These are phyloP conservation scores for Astrephomene gubernaculifera DNA, from an alignment of 139 green algal genomes.

Conservation along the genomic window DNA sequence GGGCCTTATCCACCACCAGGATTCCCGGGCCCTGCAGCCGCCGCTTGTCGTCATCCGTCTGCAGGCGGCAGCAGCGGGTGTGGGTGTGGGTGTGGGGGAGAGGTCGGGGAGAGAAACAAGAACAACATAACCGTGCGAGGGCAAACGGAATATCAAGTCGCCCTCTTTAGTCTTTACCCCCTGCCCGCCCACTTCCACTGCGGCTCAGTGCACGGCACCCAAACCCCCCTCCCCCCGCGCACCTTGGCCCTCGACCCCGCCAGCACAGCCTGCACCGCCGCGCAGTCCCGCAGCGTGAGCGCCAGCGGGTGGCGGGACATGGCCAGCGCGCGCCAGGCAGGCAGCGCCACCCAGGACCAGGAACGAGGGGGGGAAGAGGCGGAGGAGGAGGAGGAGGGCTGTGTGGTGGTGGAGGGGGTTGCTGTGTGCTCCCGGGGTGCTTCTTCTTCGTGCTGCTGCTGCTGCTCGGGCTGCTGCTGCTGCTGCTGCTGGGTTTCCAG, in stretches of 20 bases:
- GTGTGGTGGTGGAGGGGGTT: not conserved
- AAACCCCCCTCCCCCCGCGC: not conserved
- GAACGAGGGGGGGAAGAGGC: no score
- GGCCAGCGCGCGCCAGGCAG: conserved; percentile 76
- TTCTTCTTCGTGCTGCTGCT: no score
- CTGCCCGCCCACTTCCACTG: not conserved
- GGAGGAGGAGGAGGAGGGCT: not conserved
- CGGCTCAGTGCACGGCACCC: no score
- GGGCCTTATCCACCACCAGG: conserved; percentile 68
- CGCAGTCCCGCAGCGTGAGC: conserved; percentile 70
- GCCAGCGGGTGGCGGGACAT: conserved; percentile 70
- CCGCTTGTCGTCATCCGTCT: conserved; percentile 73
- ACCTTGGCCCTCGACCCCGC: conserved; percentile 60
- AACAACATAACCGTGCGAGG: not conserved
- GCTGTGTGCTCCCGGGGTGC: no score
- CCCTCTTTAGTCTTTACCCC: not conserved
- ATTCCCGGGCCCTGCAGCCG: conserved; percentile 72
- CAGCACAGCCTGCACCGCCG: conserved; percentile 52
- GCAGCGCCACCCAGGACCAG: conserved; percentile 71
- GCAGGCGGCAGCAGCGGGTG: not conserved
- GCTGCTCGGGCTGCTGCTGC: no score
- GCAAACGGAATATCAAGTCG: not conserved
- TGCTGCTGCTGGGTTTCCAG: no score
- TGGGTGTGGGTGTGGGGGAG: not conserved
- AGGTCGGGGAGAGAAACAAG: not conserved